Conservation (phyloP, 495 filamentous ascomycete species). For the Podospora comata region DNA sequence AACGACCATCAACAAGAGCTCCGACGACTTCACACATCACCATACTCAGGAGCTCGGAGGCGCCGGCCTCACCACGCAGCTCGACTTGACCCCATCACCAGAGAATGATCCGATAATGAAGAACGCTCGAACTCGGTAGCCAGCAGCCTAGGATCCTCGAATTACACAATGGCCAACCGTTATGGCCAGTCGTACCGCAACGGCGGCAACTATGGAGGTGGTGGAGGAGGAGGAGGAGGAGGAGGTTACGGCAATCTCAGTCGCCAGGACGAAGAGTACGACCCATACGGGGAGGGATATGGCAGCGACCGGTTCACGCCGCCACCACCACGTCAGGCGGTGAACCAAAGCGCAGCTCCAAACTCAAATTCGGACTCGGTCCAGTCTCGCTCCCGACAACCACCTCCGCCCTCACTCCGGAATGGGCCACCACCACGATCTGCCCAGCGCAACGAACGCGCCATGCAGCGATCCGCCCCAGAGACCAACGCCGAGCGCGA, state of each 20-base stretch:
- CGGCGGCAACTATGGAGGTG: conserved; percentile 24
- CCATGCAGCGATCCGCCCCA: conserved; percentile 15
- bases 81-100: neutral
- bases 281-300: conserved; percentile 47
- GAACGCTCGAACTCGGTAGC: neutral
- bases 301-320: conserved; percentile 38
- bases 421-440: conserved; percentile 32
- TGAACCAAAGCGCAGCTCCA: conserved; percentile 26
- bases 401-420: conserved; percentile 22
- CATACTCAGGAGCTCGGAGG: conserved; percentile 2
- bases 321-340: conserved; percentile 28
- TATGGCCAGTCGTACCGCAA: conserved; percentile 44
- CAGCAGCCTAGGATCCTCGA: neutral
- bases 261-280: conserved; percentile 41
- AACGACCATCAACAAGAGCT: neutral
- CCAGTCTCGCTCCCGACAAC: conserved; percentile 15
- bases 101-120: neutral
- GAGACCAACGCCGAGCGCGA: conserved; percentile 47
- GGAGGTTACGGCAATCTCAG: conserved; percentile 30
- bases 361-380: conserved; percentile 2
- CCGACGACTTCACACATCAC: neutral
- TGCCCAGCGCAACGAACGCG: conserved; percentile 23
- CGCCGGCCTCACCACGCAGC: neutral
- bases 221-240: conserved; percentile 12
- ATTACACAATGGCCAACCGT: conserved; percentile 40